Evolutionary conservation across 805 yeast genomes (phyloP), one percentile per base, ranked within the genome.

Genomic region (Saturnispora diversa): DNA sequence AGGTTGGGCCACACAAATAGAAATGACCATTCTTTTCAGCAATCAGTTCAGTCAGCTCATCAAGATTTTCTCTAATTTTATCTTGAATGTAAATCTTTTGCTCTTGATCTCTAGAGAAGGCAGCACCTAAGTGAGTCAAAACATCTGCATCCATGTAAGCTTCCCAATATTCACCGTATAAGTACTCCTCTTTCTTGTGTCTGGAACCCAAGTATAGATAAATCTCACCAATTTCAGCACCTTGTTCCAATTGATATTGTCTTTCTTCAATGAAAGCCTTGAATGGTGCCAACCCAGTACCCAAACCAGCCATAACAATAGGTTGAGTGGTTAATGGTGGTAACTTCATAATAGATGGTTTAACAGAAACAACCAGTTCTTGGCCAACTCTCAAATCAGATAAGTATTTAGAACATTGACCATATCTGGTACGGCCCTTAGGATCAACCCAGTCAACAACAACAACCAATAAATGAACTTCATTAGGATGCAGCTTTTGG

Each of bases 211-310:
- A 65, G 68, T 75, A 90, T 54, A 90, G 68, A 69, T 74, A 88
- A 42, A 88, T 76, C 41, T 83, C 90, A 38, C 97, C 97, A 59
- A 90, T 84, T 51, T 81, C 84, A 59, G 72, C 60, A 37, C 97
- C 97, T 60, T 87, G 94, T 52, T 80, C 74, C 56, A 80, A 70
- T 68, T 90, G 97, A 86, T 90, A 87, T 56, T 81, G 75, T 70
- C 87, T 87, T 65, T 90, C 97, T 64, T 90, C 97, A 43, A 90
- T 75, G 57, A 90, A 87, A 0, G 97, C 97, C 71, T 90, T 90
- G 80, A 90, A 90, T 38, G 97, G 97, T 22, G 97, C 97, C 54
- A 90, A 74, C 50, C 97, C 97, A 39, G 97, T 90, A 65, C 97
- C 97, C 51, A 90, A 72, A 53, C 97, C 97, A 52, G 95, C 81